These are phyloP conservation scores for Rubia balearica DNA, from an alignment of 305 asterid species.

Conservation along the genomic window DNA sequence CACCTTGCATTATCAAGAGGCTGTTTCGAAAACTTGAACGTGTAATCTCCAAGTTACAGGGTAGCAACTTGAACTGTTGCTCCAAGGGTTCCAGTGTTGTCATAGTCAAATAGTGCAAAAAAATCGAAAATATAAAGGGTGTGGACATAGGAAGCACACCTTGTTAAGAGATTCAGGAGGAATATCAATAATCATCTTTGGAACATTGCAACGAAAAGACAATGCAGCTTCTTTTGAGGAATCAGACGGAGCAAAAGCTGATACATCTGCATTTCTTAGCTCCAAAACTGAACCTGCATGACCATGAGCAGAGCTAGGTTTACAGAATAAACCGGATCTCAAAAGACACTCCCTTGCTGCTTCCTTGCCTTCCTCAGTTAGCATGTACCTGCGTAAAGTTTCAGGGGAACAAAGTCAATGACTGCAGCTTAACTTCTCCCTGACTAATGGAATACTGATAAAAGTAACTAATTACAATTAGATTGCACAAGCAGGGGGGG, in stretches of 20 bases:
- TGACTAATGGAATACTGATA: not conserved
- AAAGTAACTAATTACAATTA: not conserved
- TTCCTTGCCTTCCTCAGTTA: slow-evolving; percentile 88
- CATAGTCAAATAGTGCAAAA: not conserved
- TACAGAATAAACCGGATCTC: slow-evolving; percentile 57
- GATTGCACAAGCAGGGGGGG: not conserved
- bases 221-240: slow-evolving; percentile 30
- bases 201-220: slow-evolving; percentile 28
- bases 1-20: not conserved
- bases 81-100: not conserved
- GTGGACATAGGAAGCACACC: slow-evolving; percentile 31
- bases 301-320: slow-evolving; percentile 25
- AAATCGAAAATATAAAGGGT: not conserved
- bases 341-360: slow-evolving; percentile 72
- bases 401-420: slow-evolving; percentile 18
- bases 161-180: slow-evolving; percentile 58
- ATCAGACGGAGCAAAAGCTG: slow-evolving; percentile 25
- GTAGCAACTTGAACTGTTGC: not conserved
- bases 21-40: not conserved
- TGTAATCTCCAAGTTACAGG: not conserved
- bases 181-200: slow-evolving; percentile 37
- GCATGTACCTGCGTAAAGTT: slow-evolving; percentile 64
- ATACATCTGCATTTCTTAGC: slow-evolving; percentile 28
- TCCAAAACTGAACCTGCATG: slow-evolving; percentile 30
- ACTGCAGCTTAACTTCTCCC: not conserved